phyloP scores from a whole-genome alignment of 2,329 filamentous ascomycete species.

The Fusarium secorum region DNA sequence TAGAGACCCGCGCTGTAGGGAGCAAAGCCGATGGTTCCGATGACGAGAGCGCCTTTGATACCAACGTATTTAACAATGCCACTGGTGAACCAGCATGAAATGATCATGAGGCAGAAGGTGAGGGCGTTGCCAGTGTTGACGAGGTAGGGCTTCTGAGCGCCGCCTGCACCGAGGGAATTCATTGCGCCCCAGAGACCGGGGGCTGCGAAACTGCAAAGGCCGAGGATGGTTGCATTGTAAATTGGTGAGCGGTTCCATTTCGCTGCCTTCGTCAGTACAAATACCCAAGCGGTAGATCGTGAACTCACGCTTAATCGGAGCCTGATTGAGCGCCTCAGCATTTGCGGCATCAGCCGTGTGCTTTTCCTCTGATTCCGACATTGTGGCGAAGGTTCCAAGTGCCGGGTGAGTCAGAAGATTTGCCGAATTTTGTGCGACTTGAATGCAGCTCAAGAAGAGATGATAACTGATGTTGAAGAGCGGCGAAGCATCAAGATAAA shows the following conservation, averaged over 20 bases:
- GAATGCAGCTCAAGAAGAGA: not conserved
- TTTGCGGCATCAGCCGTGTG: not conserved
- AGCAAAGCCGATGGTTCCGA: conserved; percentile 54
- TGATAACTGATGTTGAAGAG: not conserved
- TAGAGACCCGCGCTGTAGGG: conserved; percentile 55
- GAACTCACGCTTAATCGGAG: not conserved
- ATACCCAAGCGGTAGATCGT: too few relatives aligned
- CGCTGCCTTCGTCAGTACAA: too few relatives aligned
- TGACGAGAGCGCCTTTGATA: conserved; percentile 49
- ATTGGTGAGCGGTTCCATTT: conserved; percentile 41
- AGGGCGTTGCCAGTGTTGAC: conserved; percentile 66
- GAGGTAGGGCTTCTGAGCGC: conserved; percentile 67
- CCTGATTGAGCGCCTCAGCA: not conserved
- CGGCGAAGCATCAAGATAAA: not conserved
- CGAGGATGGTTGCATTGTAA: conserved; percentile 43
- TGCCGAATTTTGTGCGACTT: not conserved
- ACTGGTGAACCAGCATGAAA: conserved; percentile 60
- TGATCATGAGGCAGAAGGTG: conserved; percentile 55
- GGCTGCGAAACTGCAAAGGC: conserved; percentile 42
- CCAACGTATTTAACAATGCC: conserved; percentile 39
- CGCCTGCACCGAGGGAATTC: conserved; percentile 47
- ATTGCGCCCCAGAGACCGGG: conserved; percentile 44
- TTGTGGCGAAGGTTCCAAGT: not conserved
- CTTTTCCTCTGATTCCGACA: conserved; percentile 8
- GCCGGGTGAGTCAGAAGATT: not conserved